Evolutionary conservation across 2,329 filamentous ascomycete genomes (phyloP).

Genomic region (Amauroascus verrucosus): DNA sequence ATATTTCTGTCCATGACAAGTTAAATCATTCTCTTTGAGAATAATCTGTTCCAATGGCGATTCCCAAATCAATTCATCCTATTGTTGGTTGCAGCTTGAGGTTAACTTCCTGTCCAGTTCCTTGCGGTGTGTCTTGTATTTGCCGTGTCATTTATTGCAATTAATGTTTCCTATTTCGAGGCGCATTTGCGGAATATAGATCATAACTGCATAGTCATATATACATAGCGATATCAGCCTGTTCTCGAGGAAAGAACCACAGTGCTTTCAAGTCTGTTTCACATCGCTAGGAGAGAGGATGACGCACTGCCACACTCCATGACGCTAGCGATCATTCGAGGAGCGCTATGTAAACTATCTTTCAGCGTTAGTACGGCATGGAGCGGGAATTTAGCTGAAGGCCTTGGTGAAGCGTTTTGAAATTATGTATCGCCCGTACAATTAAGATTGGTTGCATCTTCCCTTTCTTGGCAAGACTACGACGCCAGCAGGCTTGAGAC

Average conservation of each 20-base stretch:
- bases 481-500: not conserved
- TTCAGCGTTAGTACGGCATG: not conserved
- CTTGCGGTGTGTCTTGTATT: too few relatives aligned
- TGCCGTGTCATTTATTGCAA: constrained; percentile 7
- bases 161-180: not conserved
- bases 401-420: not conserved
- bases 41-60: not conserved
- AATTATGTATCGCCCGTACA: not conserved
- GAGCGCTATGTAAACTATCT: constrained; percentile 3
- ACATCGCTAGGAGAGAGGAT: not conserved
- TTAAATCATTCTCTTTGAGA: not conserved
- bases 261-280: not conserved
- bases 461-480: constrained; percentile 5
- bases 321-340: not conserved
- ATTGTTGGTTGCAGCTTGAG: too few relatives aligned
- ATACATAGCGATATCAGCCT: too few relatives aligned
- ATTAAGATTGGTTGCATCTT: not conserved
- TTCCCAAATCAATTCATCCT: not conserved
- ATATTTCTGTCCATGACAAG: constrained; percentile 8
- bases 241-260: too few relatives aligned
- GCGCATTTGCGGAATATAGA: not conserved
- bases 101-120: too few relatives aligned
- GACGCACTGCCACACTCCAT: constrained; percentile 9
- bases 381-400: not conserved
- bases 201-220: too few relatives aligned